Evolutionary conservation across 805 yeast species (phyloP), one percentile per base, ranked within the genome.

Genomic region (Clavispora carvajalis): DNA sequence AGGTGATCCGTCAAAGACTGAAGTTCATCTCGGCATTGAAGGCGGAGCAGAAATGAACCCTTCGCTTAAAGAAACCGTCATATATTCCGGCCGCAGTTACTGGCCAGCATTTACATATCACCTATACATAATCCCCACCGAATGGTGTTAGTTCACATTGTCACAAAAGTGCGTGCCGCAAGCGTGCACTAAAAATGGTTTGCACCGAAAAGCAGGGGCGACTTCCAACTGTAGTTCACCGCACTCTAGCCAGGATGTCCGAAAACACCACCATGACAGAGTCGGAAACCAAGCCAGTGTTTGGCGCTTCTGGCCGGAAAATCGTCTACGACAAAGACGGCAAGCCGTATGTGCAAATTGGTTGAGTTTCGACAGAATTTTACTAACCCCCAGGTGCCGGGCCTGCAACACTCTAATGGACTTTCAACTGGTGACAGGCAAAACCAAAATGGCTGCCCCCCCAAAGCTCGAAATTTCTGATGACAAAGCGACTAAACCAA

Each of bases 311-410:
- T 17, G 95, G 95, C 0, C 69, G 82, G 35, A 78, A 76, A 50
- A 82, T 88, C 43, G 62, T 87, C 17, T 79, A 85, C 42, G 96
- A 86, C 55, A 81, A 86, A 57, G 83, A 91, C 61, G 98, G 98
- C 1, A 90, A 87, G 61, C 97, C 97, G 89, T 85, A 70, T 58
- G 93, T 45, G 7, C 29, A 7, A 25, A 18, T 18, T 18, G 26
- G 22, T 16, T 13, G 22, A 34, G 39, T 45, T 41, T 36, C 39
- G 44, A n/a, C 22, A 19, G 31, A 21, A n/a, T 21, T 13, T 30
- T 24, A 41, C 47, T 46, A 40, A 37, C 19, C 38, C 11, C 3
- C 40, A 79, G 84, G 43, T 91, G 99, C 57, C 91, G 96, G 38
- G 67, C 95, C 2, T 91, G 99, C 59, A 90, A 90, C 62, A 63